Evolutionary conservation across 1,139 yeast genomes (phyloP), one percentile per base, ranked within the genome.

Genomic region (Tardiomyces blankii): DNA sequence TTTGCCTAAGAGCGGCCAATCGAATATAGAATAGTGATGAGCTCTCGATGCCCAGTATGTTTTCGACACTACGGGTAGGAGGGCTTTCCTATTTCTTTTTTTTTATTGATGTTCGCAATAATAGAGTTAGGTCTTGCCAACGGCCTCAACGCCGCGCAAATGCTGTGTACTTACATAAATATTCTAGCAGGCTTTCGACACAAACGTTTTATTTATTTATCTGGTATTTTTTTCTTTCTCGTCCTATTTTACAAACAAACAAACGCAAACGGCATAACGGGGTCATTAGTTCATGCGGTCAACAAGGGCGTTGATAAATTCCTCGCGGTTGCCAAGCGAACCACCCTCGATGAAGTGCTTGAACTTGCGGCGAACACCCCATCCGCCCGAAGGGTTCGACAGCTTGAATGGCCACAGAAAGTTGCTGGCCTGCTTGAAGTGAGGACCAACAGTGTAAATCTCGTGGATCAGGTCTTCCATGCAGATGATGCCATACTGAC

Each of bases 321-420:
- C 84, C 77, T 88, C 96, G 77, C 96, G 86, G 94, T 89, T 88
- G 81, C 97, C 97, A 74, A 87, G 78, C 76, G 95, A 83, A 81
- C 97, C 97, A 80, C 96, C 96, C 80, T 89, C 96, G 81, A 89
- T 86, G 71, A 85, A 89, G 77, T 89, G 96, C 79, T 82, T 82
- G 94, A 89, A 89, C 80, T 89, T 89, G 84, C 96, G 86, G 68
- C 81, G 78, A 61, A 87, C 84, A 77, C 96, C 93, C 96, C 95
- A 89, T 73, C 96, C 96, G 73, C 97, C 97, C 70, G 80, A 79
- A 72, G 97, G 97, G 82, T 86, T 86, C 66, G 96, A 88, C 70
- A 89, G 82, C 81, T 88, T 85, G 94, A 89, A 89, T 76, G 97
- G 96, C 96, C 96, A 89, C 76, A 89, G 79, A 80, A 89, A 89